These are phyloP conservation scores for Metarhizium sp. DNA, from an alignment of 2,329 filamentous ascomycete genomes.

Conservation along the genomic window DNA sequence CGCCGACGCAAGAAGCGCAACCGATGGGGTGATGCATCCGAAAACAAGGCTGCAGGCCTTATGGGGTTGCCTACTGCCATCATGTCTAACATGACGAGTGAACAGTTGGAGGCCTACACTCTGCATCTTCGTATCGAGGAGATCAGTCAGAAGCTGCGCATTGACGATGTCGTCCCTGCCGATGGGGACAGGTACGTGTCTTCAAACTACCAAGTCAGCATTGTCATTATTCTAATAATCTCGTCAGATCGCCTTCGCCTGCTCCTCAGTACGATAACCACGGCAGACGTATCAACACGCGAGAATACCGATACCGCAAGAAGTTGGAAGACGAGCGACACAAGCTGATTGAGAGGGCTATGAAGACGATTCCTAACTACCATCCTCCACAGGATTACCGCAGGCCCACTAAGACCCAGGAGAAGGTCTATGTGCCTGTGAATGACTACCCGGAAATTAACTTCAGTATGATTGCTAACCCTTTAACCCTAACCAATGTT, in stretches of 20 bases:
- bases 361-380: conserved; percentile 99
- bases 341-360: conserved; percentile 96
- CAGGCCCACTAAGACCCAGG: conserved; percentile 98
- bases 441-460: conserved; percentile 99
- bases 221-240: conserved; percentile 4
- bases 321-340: conserved; percentile 96
- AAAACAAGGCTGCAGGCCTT: conserved; percentile 96
- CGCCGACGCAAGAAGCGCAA: conserved; percentile 97
- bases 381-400: conserved; percentile 97
- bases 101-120: conserved; percentile 96
- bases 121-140: conserved; percentile 96
- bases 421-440: conserved; percentile 99
- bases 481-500: conserved; percentile 64
- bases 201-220: background rate
- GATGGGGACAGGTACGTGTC: conserved; percentile 80
- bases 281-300: conserved; percentile 96
- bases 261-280: conserved; percentile 98
- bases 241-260: conserved; percentile 78
- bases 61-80: conserved; percentile 98
- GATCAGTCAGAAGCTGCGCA: conserved; percentile 97
- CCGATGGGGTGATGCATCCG: conserved; percentile 91
- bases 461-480: conserved; percentile 99
- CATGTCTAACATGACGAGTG: conserved; percentile 93
- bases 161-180: conserved; percentile 96
- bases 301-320: conserved; percentile 98